Conservation (phyloP, 768 basidiomycete species). For the Candolleomyces aberdarensis region DNA sequence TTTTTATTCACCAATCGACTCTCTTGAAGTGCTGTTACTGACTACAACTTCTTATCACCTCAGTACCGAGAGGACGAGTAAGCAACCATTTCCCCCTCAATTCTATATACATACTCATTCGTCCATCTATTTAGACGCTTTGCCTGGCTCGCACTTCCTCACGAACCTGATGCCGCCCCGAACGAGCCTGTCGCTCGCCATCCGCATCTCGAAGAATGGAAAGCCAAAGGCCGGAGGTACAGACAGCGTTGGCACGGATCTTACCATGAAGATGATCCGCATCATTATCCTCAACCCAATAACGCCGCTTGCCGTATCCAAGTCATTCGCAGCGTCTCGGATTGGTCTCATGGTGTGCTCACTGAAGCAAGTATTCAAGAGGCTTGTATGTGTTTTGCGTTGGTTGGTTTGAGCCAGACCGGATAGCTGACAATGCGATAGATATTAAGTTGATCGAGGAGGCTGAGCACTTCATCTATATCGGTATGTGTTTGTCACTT, state of each 20-base stretch:
- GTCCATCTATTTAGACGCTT: slow-evolving; percentile 5
- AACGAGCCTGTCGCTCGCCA: slow-evolving; percentile 68
- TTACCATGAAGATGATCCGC: slow-evolving; percentile 34
- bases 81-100: slow-evolving; percentile 18
- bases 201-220: slow-evolving; percentile 66
- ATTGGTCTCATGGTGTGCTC: slow-evolving; percentile 94
- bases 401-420: not conserved
- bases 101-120: slow-evolving; percentile 28
- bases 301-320: slow-evolving; percentile 68
- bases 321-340: slow-evolving; percentile 80
- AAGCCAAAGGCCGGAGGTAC: slow-evolving; percentile 53
- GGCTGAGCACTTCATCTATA: slow-evolving; percentile 87
- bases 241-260: slow-evolving; percentile 61
- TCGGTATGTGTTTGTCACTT: slow-evolving; percentile 53
- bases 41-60: not conserved
- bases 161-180: slow-evolving; percentile 57
- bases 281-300: slow-evolving; percentile 37
- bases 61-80: slow-evolving; percentile 49
- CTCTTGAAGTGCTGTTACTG: slow-evolving; percentile 3
- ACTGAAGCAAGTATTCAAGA: slow-evolving; percentile 91
- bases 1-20: not conserved
- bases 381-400: slow-evolving; percentile 60
- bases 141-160: slow-evolving; percentile 79
- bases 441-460: slow-evolving; percentile 81
- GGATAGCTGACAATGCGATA: slow-evolving; percentile 19